Conservation (phyloP, 2,329 filamentous ascomycete species). For the Phyllosticta citrichinensis region DNA sequence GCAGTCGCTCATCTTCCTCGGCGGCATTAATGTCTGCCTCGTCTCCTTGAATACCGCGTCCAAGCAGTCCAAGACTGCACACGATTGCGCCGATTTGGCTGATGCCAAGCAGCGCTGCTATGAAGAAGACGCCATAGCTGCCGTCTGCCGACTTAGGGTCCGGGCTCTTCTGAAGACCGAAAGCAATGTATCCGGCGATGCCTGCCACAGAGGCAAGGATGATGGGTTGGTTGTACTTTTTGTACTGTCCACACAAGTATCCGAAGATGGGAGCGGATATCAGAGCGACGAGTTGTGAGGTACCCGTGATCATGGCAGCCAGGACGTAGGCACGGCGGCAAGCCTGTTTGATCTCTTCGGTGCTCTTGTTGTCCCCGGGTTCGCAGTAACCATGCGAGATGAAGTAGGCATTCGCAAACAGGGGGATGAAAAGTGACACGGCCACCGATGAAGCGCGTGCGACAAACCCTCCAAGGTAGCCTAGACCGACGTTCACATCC, state of each 20-base stretch:
- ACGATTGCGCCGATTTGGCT: conserved; percentile 96
- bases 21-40: conserved; percentile 16
- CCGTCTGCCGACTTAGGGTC: conserved; percentile 64
- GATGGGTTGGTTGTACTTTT: conserved; percentile 58
- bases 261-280: conserved; percentile 81
- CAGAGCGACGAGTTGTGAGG: conserved; percentile 78
- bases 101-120: conserved; percentile 73
- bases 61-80: conserved; percentile 82
- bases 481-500: conserved; percentile 70
- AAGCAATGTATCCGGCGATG: conserved; percentile 64
- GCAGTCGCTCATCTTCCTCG: conserved; percentile 6
- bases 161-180: conserved; percentile 68
- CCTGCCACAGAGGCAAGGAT: conserved; percentile 62
- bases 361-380: conserved; percentile 34
- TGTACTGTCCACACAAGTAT: conserved; percentile 61
- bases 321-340: conserved; percentile 83
- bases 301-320: conserved; percentile 76
- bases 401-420: conserved; percentile 88
- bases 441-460: conserved; percentile 89
- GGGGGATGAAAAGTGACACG: conserved; percentile 87
- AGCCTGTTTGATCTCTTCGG: conserved; percentile 64
- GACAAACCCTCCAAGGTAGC: conserved; percentile 84
- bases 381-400: conserved; percentile 67
- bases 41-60: conserved; percentile 60
- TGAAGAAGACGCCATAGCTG: conserved; percentile 57